A percentile compares a stretch with the other conserved stretches of the same genome.
Conservation (phyloP, 139 green algal genomes). For the Closterium sp. region DNA sequence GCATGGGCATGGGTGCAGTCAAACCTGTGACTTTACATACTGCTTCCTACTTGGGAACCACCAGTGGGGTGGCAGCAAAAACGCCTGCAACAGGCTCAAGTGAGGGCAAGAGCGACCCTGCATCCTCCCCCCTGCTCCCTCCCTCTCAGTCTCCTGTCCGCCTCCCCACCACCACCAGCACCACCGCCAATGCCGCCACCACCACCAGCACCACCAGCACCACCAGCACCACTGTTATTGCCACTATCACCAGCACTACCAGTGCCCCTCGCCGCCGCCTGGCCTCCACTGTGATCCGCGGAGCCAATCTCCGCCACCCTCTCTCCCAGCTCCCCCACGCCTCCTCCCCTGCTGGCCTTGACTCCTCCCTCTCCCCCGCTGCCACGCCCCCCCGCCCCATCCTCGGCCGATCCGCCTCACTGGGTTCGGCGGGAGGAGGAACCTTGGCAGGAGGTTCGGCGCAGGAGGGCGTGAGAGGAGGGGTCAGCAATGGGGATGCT, state of each 20-base stretch:
- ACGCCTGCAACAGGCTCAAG: not conserved
- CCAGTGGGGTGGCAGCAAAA: no score
- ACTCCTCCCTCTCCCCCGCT: not conserved
- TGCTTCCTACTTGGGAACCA: no score
- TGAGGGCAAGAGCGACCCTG: not conserved
- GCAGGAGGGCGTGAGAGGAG: not conserved
- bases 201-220: not conserved
- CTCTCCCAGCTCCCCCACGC: not conserved
- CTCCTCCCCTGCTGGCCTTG: not conserved
- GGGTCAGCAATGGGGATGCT: not conserved
- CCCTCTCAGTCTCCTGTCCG: not conserved
- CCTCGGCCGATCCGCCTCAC: not conserved
- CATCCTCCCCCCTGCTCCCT: not conserved
- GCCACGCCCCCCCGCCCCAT: not conserved
- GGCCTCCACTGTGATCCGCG: not conserved
- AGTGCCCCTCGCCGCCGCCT: not conserved
- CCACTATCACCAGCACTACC: not conserved
- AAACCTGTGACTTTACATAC: no score
- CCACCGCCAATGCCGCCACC: no score
- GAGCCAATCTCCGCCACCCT: not conserved
- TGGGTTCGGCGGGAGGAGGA: not conserved
- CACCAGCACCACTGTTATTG: not conserved
- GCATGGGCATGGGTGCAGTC: no score
- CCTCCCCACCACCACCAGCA: not conserved
- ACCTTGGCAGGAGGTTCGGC: not conserved